Base-by-base conservation (phyloP, 1,139 yeast genomes). In the Arxiozyma bovina region DNA sequence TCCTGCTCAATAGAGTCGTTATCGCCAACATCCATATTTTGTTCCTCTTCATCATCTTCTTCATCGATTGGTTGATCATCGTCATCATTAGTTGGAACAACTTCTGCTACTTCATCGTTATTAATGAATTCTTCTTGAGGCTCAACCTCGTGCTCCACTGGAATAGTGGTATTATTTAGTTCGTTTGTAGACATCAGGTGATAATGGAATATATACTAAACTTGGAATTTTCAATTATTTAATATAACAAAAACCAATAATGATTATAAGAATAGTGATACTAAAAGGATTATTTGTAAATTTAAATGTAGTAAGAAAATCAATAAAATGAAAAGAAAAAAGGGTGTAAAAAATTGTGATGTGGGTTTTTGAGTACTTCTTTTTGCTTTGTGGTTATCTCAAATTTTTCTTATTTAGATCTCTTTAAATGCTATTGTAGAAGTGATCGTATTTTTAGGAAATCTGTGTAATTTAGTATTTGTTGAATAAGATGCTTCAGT, bases 31-130 rank as follows among this genome's bases (percentile, higher is more conserved):
- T 52, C 62, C 44, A 60, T 69, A 12, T 66, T 71, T 4, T 65
- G 73, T 34, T 66, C 71, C 17, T 65, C 71, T 44, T 62, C 71
- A n/a, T 71, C 79, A 42, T 74, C 79, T n/a, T 61, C 67, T 5
- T 57, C 62, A 25, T 71, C 77, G 25, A 70, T 71, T n/a, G 77
- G 75, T 43, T 67, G 72, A 12, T 66, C 67, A n/a, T 34, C 47
- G 11, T 63, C 73, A 48, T 70, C 73, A 44, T 65, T 69, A 17
- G 70, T 75, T 42, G 70, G 74, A 57, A 77, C 74, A 8, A 81
- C 75, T 61, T 80, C 85, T 17, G 74, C 87, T 20, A 83, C 83
- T 63, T 83, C 89, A 61, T 79, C 77, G 44, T 70, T 65, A 50
- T 74, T 74, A 55, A 87, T 74, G 63, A 74, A 81, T 57, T 81